These are phyloP conservation scores for Podaxis sp. DNA, from an alignment of 768 basidiomycete species.

Conservation along the genomic window DNA sequence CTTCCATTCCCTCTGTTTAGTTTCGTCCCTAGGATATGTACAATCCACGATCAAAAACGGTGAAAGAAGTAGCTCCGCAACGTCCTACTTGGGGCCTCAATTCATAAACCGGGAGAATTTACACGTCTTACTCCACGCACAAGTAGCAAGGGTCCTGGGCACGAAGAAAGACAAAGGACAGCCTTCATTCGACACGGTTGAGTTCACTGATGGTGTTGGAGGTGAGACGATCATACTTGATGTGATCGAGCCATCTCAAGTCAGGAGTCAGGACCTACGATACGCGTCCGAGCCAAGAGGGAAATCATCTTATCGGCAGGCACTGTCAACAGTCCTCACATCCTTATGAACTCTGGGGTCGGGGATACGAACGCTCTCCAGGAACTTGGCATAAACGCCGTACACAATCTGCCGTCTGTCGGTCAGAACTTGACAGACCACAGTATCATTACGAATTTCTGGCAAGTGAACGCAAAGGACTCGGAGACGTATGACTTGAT, in stretches of 20 bases:
- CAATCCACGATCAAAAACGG: conserved; percentile 26
- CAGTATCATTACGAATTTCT: conserved; percentile 13
- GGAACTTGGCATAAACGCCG: conserved; percentile 19
- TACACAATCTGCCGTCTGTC: conserved; percentile 29
- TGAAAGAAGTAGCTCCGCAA: conserved; percentile 23
- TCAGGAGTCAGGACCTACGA: not conserved
- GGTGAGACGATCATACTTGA: not conserved
- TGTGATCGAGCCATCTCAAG: not conserved
- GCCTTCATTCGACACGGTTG: conserved; percentile 19
- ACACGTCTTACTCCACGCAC: conserved; percentile 25
- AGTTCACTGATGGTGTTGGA: conserved; percentile 16
- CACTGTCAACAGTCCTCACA: conserved; percentile 27
- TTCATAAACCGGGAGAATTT: conserved; percentile 25
- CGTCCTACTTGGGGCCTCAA: conserved; percentile 25
- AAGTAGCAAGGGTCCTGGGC: conserved; percentile 21
- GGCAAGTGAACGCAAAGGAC: conserved; percentile 19
- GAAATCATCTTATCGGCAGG: conserved; percentile 37
- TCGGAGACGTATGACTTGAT: conserved; percentile 24
- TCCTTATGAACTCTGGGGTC: conserved; percentile 32
- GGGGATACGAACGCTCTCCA: conserved; percentile 23
- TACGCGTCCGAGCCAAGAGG: conserved; percentile 19
- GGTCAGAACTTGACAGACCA: conserved; percentile 33
- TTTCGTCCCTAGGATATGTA: conserved; percentile 19
- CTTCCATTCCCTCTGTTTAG: conserved; percentile 20
- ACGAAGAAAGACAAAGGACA: conserved; percentile 14